Percentiles rank a stretch among this genome's conserved stretches.
These are phyloP conservation scores for Sporothrix euskadiensis DNA, from an alignment of 2,329 filamentous ascomycete species.

Conservation along the genomic window DNA sequence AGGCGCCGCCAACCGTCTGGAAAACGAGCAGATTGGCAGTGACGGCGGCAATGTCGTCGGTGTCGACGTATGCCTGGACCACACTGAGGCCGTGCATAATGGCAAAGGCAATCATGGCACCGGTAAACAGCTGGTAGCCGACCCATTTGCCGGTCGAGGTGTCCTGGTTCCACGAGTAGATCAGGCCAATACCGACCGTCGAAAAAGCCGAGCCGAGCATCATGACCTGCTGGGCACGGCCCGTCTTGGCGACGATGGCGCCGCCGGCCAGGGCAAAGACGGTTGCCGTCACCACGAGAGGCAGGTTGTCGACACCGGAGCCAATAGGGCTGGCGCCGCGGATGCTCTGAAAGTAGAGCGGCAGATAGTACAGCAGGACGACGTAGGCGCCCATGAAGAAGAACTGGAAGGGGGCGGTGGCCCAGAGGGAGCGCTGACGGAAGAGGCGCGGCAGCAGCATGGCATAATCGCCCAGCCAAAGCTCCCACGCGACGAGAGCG, in stretches of 20 bases:
- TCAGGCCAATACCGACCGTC: slow-evolving; percentile 39
- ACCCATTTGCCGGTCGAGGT: slow-evolving; percentile 43
- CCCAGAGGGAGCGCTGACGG: slow-evolving; percentile 45
- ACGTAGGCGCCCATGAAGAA: slow-evolving; percentile 48
- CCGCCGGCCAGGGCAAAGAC: slow-evolving; percentile 37
- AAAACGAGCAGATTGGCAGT: slow-evolving; percentile 54
- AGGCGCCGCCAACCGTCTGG: slow-evolving; percentile 63
- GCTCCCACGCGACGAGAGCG: slow-evolving; percentile 39
- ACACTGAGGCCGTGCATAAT: slow-evolving; percentile 45
- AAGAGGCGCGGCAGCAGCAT: slow-evolving; percentile 52
- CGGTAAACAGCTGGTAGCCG: slow-evolving; percentile 36
- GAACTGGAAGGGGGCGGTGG: slow-evolving; percentile 43
- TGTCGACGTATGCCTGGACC: slow-evolving; percentile 50
- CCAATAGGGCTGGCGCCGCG: slow-evolving; percentile 41
- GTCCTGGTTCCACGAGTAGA: slow-evolving; percentile 39
- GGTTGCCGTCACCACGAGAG: slow-evolving; percentile 40
- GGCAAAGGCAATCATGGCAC: slow-evolving; percentile 36
- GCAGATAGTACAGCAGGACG: slow-evolving; percentile 49
- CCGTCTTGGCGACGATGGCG: slow-evolving; percentile 35
- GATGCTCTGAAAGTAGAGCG: slow-evolving; percentile 54
- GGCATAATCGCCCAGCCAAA: slow-evolving; percentile 46
- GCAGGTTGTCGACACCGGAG: slow-evolving; percentile 42
- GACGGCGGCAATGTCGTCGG: slow-evolving; percentile 43
- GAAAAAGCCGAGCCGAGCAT: slow-evolving; percentile 33
- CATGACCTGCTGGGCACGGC: slow-evolving; percentile 31